A percentile compares a stretch with the other conserved stretches of the same genome.
phyloP scores from a whole-genome alignment of 768 basidiomycete species.

The Leucosporidium yakuticum region DNA sequence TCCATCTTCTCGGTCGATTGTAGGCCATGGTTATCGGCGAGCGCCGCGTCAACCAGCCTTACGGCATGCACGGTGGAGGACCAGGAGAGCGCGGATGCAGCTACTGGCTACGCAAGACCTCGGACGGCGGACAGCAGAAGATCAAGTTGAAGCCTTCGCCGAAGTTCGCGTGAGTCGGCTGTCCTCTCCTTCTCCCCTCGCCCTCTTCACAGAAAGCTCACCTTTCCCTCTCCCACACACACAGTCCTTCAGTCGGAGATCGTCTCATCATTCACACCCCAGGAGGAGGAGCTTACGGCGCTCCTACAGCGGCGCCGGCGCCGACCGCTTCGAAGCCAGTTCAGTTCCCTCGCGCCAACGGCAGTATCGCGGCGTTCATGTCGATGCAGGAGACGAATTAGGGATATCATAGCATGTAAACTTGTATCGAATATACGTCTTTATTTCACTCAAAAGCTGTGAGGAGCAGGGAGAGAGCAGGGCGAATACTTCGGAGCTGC shows the following conservation, averaged over 20 bases:
- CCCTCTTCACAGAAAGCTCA: background rate
- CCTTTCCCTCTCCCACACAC: background rate
- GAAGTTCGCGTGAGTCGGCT: background rate
- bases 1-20: background rate
- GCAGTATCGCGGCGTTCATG: slow-evolving; percentile 4
- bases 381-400: slow-evolving; percentile 3
- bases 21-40: slow-evolving; percentile 41
- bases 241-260: slow-evolving; percentile 57
- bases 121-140: slow-evolving; percentile 52
- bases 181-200: too few relatives aligned
- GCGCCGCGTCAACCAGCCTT: slow-evolving; percentile 79
- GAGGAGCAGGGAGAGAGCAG: too few relatives aligned
- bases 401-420: too few relatives aligned
- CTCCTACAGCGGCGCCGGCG: background rate
- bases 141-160: slow-evolving; percentile 13
- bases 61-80: slow-evolving; percentile 75
- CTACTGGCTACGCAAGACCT: slow-evolving; percentile 58
- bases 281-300: slow-evolving; percentile 83
- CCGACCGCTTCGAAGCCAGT: background rate
- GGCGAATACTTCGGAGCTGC: too few relatives aligned
- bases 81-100: slow-evolving; percentile 67
- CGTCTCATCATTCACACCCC: slow-evolving; percentile 75
- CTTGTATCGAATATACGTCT: too few relatives aligned
- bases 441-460: too few relatives aligned
- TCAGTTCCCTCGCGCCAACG: slow-evolving; percentile 14